These are phyloP conservation scores for Oryza coarctata DNA, from an alignment of 176 grass and related monocot species.

Conservation along the genomic window DNA sequence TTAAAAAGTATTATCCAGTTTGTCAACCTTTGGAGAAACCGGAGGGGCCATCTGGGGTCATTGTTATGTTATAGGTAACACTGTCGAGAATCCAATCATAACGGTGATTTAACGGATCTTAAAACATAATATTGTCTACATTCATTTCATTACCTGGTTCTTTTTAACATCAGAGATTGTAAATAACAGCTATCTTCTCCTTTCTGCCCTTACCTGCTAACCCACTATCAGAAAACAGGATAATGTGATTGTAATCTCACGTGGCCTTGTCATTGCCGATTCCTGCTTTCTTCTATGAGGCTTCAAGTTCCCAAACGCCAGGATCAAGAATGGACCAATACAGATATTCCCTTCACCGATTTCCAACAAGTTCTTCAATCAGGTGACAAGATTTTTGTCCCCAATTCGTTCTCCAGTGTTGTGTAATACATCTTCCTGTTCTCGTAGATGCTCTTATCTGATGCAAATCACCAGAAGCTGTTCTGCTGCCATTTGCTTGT, in stretches of 20 bases:
- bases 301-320: slow-evolving; percentile 55
- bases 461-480: slow-evolving; percentile 10
- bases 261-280: slow-evolving; percentile 32
- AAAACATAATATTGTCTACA: slow-evolving; percentile 16
- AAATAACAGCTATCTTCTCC: neutral
- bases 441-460: neutral
- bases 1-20: slow-evolving; percentile 45
- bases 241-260: slow-evolving; percentile 47
- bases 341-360: slow-evolving; percentile 37
- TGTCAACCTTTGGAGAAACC: slow-evolving; percentile 56
- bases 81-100: slow-evolving; percentile 34
- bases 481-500: neutral
- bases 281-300: slow-evolving; percentile 39
- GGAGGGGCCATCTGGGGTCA: slow-evolving; percentile 30
- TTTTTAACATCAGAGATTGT: slow-evolving; percentile 12
- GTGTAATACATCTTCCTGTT: neutral
- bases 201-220: slow-evolving; percentile 10
- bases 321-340: slow-evolving; percentile 43
- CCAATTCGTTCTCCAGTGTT: slow-evolving; percentile 5
- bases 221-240: slow-evolving; percentile 1
- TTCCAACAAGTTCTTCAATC: slow-evolving; percentile 38
- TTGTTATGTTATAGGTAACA: slow-evolving; percentile 35
- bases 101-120: slow-evolving; percentile 26
- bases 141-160: slow-evolving; percentile 26
- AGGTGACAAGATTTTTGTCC: slow-evolving; percentile 37